Evolutionary conservation across 176 grass and related monocot genomes (phyloP).

Genomic region (Lolium perenne): DNA sequence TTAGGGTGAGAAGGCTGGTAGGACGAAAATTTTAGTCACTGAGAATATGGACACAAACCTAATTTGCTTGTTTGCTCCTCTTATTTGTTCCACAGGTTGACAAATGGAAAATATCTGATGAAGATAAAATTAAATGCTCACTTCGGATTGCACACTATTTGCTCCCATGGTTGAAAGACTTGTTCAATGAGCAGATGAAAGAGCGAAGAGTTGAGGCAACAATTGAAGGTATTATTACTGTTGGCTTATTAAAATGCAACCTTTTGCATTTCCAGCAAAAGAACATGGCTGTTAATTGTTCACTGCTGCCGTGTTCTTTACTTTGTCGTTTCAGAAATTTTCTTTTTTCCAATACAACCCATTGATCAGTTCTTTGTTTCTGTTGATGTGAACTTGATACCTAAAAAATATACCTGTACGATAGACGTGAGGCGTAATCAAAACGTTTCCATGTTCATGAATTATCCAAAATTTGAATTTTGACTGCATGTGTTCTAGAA

Average conservation of each 20-base stretch:
- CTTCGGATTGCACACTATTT: constrained; percentile 36
- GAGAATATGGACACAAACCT: background rate
- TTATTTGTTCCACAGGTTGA: constrained; percentile 24
- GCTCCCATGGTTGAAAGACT: constrained; percentile 72
- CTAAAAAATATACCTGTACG: background rate
- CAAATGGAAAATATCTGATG: constrained; percentile 5
- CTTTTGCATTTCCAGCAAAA: too few relatives aligned
- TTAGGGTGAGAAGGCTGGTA: background rate
- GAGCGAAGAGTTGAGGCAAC: constrained; percentile 70
- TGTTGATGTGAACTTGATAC: background rate
- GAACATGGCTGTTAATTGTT: too few relatives aligned
- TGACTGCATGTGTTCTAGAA: background rate
- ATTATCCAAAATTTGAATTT: background rate
- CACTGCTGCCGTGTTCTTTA: background rate
- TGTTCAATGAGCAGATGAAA: constrained; percentile 55
- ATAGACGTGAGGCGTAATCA: background rate
- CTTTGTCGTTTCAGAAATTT: background rate
- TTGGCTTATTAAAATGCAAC: too few relatives aligned
- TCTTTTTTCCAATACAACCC: background rate
- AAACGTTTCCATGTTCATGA: background rate
- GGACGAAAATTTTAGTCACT: background rate
- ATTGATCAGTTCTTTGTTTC: background rate
- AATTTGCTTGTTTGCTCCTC: background rate
- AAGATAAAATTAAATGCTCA: constrained; percentile 46
- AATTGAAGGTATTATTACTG: constrained; percentile 57